Evolutionary conservation across 2,329 filamentous ascomycete species (phyloP), one percentile per base, ranked within the genome.

Genomic region (Tolypocladium ovalisporum): DNA sequence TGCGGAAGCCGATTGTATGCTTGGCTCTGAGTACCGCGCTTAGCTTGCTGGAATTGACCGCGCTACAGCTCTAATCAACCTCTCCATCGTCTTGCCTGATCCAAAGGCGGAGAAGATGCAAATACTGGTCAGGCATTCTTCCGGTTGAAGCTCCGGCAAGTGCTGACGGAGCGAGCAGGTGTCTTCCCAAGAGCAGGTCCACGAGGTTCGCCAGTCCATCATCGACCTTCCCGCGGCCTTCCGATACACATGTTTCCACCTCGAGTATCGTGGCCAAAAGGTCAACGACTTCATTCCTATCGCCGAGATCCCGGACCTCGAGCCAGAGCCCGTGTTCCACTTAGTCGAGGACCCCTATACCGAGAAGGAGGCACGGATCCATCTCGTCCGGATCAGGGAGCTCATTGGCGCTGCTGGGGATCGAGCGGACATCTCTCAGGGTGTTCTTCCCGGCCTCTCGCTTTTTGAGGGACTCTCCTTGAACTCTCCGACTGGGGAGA

Each of bases 191-290:
- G 95, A 99, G 76, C 93, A 97, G 73, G 87, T 97, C 60, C 94
- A 97, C 74, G 94, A 99, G 78, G 86, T 99, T 66, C 89, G 94
- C 64, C 94, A 97, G 75, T 93, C 92, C 61, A 89, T 99, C 70
- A 91, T 97, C 75, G 94, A 99, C 74, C 82, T 91, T 54, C 94
- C 94, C 6, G 82, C 87, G 59, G 95, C 93, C 55, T 94, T 97
- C 76, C 91, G 96, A 74, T 97, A 97, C 78, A 96, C 94, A 56
- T 99, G 94, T 79, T 99, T 99, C 78, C 94, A 99, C 75, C 85
- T 99, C 66, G 92, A 97, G 76, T 86, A 92, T 76, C 86, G 89
- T 59, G 90, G 90, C 64, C 79, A 89, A 73, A 88, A 89, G 63
- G 87, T 99, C 80, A 97, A 97, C 73, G 94, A 99, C 74, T 97